Evolutionary conservation across 805 yeast genomes (phyloP), one percentile per base, ranked within the genome.

Genomic region (Saturnispora sanitii): DNA sequence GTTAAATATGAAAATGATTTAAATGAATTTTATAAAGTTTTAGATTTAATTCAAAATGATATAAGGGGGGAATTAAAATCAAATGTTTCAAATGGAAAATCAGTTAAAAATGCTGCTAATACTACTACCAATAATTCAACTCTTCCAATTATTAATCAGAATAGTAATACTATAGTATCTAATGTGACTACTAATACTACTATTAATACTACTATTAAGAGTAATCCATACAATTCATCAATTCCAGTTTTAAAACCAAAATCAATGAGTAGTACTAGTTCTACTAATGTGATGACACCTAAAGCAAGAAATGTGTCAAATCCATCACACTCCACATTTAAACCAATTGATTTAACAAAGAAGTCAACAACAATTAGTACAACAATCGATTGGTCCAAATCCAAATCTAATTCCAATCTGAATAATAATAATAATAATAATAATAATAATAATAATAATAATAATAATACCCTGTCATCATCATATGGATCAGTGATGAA

Each of bases 1-100:
- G 48, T 58, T 19, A 40, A 47, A 11, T 46, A 45, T 16, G 44
- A 41, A 16, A 26, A 35, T 3, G 65, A 58, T 40, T 40, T 59
- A 26, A 47, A 49, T 22, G 38, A 23, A 6, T 41, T 49, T 6
- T 54, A 56, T 22, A 19, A 13, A 20, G 35, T 45, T 2, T 40
- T 50, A 41, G 26, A 18, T 13, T 32, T 19, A 4, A 45, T 51
- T 33, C 52, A 50, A 33, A 15, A 7, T 1, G 46, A 37, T 41
- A 22, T 51, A 30, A 47, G 40, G 20, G 30, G 27, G 8, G 38
- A 38, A 12, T 33, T 47, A 6, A 40, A 42, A 19, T 11, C 37
- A 4, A 34, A 22, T 8, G 33, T 42, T 20, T 18, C n/a, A 6
- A 23, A 31, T 11, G 40, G 35, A 16, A 35, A 19, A 35, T 16